phyloP scores from a whole-genome alignment of 2,329 filamentous ascomycete genomes.

The Penicillium brevicompactum region DNA sequence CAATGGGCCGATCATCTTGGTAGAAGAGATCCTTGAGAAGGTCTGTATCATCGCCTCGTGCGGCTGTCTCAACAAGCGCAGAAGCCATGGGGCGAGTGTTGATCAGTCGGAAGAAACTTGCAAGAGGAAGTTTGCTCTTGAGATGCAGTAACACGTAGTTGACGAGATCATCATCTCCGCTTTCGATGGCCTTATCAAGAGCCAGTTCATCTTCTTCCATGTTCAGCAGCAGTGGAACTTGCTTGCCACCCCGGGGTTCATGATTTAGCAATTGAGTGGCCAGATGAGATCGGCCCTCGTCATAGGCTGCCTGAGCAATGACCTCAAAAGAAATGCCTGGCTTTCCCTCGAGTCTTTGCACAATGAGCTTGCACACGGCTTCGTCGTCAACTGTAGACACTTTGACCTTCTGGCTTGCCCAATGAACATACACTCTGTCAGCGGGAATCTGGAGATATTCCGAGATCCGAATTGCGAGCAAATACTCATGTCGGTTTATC shows the following conservation, averaged over 20 bases:
- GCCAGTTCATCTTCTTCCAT: constrained; percentile 97
- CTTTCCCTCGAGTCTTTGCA: constrained; percentile 82
- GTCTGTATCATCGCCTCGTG: constrained; percentile 74
- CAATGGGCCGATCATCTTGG: constrained; percentile 87
- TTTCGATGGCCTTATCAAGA: constrained; percentile 94
- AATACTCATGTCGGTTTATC: constrained; percentile 85
- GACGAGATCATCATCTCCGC: constrained; percentile 91
- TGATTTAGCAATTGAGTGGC: constrained; percentile 91
- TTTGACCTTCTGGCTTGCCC: constrained; percentile 93
- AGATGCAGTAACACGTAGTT: constrained; percentile 84
- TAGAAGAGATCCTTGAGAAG: constrained; percentile 96
- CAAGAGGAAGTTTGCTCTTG: constrained; percentile 85
- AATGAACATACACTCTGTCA: constrained; percentile 91
- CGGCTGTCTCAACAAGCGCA: constrained; percentile 84
- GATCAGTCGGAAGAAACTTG: constrained; percentile 89
- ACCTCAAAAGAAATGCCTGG: constrained; percentile 93
- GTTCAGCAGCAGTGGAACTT: constrained; percentile 86
- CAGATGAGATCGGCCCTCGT: constrained; percentile 85
- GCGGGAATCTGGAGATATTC: constrained; percentile 83
- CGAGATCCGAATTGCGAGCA: constrained; percentile 84
- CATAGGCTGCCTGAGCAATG: constrained; percentile 89
- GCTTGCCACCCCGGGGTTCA: constrained; percentile 90
- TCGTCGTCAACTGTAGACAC: constrained; percentile 84
- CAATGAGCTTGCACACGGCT: constrained; percentile 80
- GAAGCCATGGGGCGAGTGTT: constrained; percentile 83